Evolutionary conservation across 78 protist genomes (phyloP), one percentile per base, ranked within the genome.

Genomic region (Pelomyxa schiedti): DNA sequence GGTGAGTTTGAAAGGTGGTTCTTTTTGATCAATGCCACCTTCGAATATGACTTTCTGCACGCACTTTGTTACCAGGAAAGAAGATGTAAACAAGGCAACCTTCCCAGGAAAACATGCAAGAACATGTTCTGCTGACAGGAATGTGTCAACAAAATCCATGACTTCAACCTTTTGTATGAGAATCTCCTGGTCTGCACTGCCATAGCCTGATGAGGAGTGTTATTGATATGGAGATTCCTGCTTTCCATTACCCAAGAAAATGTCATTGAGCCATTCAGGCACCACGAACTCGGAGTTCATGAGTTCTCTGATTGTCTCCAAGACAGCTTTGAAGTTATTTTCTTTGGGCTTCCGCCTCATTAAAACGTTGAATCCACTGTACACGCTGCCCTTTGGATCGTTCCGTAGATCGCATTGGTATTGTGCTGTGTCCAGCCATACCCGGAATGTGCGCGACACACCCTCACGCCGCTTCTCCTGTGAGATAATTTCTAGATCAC

Each of bases 201-300:
- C 63, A 16, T 30, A 8, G 70, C 52, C 38, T 41, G 76, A 24
- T 72, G 8, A n/a, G n/a, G n/a, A n/a, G n/a, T n/a, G n/a, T n/a
- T n/a, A n/a, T n/a, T n/a, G n/a, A n/a, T n/a, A n/a, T n/a, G n/a
- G n/a, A n/a, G n/a, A n/a, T 5, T 38, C 4, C n/a, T 84, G 78
- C 24, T 76, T 80, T 39, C 79, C 77, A 36, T 86, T 84, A n/a
- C 96, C 97, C n/a, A 94, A 69, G 42, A 92, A 88, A 39, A 90
- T 72, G 22, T 89, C 88, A 35, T 75, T 77, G 29, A 94, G 87
- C 97, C 97, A 95, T 7, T 83, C 88, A 16, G 99, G 99, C 4
- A 95, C 83, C 41, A 72, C 75, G 28, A 52, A 1, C 39, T 71
- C 66, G 38, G 66, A 41, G 65, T 79, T 74, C 87, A 91, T 82